A percentile compares a stretch with the other conserved stretches of the same genome.
These are phyloP conservation scores for Wallacemonas collosoma DNA, from an alignment of 208 protist species.

Conservation along the genomic window DNA sequence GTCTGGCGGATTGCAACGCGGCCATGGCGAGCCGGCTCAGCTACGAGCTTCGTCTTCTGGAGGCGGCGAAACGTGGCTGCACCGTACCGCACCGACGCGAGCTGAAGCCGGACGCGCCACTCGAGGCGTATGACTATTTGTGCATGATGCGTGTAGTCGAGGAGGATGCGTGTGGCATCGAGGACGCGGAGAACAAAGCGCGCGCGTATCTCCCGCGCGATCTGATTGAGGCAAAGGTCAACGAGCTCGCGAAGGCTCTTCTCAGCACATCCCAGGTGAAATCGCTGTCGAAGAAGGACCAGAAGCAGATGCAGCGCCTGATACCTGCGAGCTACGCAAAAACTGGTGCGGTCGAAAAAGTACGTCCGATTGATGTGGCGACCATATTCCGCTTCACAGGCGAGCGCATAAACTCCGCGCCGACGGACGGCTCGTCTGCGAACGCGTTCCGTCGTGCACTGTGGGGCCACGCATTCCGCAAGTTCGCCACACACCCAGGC, in stretches of 20 bases:
- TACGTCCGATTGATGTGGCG: slow-evolving; percentile 81
- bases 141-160: slow-evolving; percentile 92
- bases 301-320: slow-evolving; percentile 74
- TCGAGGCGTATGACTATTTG: slow-evolving; percentile 79
- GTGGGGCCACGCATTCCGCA: slow-evolving; percentile 83
- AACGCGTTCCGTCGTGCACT: slow-evolving; percentile 68
- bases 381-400: slow-evolving; percentile 79
- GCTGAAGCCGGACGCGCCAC: slow-evolving; percentile 59
- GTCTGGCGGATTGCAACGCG: slow-evolving; percentile 56
- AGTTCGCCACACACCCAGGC: slow-evolving; percentile 72
- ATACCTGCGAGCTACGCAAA: slow-evolving; percentile 73
- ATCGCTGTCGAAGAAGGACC: slow-evolving; percentile 70
- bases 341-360: slow-evolving; percentile 75
- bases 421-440: slow-evolving; percentile 27
- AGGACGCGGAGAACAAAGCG: slow-evolving; percentile 80
- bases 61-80: slow-evolving; percentile 57
- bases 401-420: slow-evolving; percentile 53
- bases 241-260: slow-evolving; percentile 50
- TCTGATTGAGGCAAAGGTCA: slow-evolving; percentile 55
- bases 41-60: slow-evolving; percentile 61
- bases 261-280: slow-evolving; percentile 23
- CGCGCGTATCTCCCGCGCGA: slow-evolving; percentile 70
- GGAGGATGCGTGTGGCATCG: slow-evolving; percentile 58
- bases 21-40: slow-evolving; percentile 47
- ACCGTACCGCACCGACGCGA: slow-evolving; percentile 68